Conservation (phyloP, 2,329 filamentous ascomycete species). For the Claviceps sp. region DNA sequence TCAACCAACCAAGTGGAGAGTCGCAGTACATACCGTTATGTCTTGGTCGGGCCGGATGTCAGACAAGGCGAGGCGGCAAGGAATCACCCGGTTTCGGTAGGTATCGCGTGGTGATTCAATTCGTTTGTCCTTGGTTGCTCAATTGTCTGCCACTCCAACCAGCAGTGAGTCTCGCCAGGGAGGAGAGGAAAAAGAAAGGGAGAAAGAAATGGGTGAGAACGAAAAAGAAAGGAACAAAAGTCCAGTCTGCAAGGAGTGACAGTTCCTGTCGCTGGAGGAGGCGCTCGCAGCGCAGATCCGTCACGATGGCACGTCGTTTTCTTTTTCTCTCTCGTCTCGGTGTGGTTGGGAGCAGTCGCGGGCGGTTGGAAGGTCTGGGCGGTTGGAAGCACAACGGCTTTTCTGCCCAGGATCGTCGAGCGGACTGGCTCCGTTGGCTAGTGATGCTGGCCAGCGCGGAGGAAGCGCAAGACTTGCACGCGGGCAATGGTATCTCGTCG, state of each 20-base stretch:
- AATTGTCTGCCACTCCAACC: neutral
- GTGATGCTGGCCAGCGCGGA: too few relatives aligned
- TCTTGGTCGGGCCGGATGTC: neutral
- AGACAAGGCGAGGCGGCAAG: neutral
- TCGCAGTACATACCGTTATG: neutral
- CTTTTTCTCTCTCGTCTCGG: conserved; percentile 4
- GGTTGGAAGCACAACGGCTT: neutral
- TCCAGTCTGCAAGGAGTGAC: too few relatives aligned
- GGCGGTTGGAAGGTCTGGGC: neutral
- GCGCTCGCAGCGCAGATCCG: conserved; percentile 1
- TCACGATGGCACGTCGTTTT: neutral
- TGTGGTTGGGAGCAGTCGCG: neutral
- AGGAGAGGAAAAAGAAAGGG: neutral
- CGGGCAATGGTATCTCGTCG: too few relatives aligned
- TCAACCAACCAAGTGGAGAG: neutral
- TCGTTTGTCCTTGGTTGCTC: neutral
- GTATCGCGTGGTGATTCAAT: neutral
- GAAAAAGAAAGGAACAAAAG: neutral
- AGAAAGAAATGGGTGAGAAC: neutral
- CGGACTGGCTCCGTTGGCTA: too few relatives aligned
- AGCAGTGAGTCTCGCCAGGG: neutral
- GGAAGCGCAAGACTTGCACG: too few relatives aligned
- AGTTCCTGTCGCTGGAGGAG: neutral
- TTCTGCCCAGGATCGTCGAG: neutral
- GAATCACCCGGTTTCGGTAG: neutral